Base-by-base conservation (phyloP, 78 protist species). In the Tieghemostelium lacteum region DNA sequence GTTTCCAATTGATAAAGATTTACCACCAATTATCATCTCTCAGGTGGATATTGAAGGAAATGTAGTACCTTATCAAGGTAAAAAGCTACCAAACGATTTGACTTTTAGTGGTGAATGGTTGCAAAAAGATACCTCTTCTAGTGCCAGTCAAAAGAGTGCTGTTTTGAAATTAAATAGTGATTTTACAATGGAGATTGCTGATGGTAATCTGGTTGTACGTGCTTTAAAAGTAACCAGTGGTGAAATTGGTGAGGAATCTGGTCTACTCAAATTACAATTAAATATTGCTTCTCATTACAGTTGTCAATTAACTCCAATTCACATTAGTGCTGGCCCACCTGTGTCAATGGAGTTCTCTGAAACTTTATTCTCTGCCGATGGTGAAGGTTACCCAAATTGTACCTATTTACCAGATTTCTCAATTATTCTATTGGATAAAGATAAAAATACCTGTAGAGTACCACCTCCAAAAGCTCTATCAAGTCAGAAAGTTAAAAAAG, bases 251-350 rank as follows among this genome's bases (percentile, higher is more conserved):
- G 87, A 76, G 20, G 61, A 63, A 2, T 73, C 69, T 0, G 66
- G 49, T 17, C 12, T 61, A 67, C 34, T 19, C 8, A 7, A 7
- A 22, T 4, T 62, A 7, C 40, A 31, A 17, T 3, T 62, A 29
- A 7, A 7, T 1, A 37, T 19, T 37, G 16, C 61, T 39, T n/a
- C 42, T 14, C n/a, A 22, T 16, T 57, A 37, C 57, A 37, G 8
- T 20, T 69, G 67, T 20, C 33, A 49, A 37, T 14, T 67, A 58
- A 24, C 40, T 14, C 63, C 78, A 0, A 58, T 67, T 45, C 8
- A 26, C 0, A 26, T 83, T 14, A 50, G 39, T 22, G 8, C 78
- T 29, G 78, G 91, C 31, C 57, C 58, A 4, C 91, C 91, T 42
- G 34, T 40, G 26, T 19, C 69, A 1, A 58, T 74, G 28, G 40